These are phyloP conservation scores for Syzygium syzygioides DNA, from an alignment of 441 rosid species.

Conservation along the genomic window DNA sequence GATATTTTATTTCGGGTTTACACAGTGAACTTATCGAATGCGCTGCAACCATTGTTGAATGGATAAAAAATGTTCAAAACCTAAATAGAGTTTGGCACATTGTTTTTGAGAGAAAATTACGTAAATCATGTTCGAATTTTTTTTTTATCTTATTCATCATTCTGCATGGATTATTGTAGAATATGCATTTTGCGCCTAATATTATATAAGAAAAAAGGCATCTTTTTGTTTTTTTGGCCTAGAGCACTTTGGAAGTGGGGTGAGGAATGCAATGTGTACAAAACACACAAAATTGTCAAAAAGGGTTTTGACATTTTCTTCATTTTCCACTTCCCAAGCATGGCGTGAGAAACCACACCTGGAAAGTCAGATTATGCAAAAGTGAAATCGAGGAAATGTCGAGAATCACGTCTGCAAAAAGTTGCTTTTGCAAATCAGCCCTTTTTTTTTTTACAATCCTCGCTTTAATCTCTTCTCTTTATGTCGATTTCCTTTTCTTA, in stretches of 20 bases:
- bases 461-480: not conserved
- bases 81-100: rapidly evolving
- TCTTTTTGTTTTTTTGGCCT: not conserved
- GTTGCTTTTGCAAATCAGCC: not conserved
- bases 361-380: not conserved
- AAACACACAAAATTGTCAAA: not conserved
- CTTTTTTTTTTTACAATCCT: not conserved
- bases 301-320: not conserved
- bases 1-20: not conserved
- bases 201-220: not conserved
- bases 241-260: not conserved
- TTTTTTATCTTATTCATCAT: not conserved
- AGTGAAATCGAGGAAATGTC: not conserved
- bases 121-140: not conserved
- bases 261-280: not conserved
- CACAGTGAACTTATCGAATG: not conserved
- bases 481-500: not conserved
- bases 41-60: not conserved
- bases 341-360: not conserved
- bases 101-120: not conserved
- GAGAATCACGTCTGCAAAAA: not conserved
- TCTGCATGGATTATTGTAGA: not conserved
- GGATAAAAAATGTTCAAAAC: not conserved
- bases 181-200: not conserved
- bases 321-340: not conserved